phyloP scores from a whole-genome alignment of 2,329 filamentous ascomycete species.

The Nemania sp. region DNA sequence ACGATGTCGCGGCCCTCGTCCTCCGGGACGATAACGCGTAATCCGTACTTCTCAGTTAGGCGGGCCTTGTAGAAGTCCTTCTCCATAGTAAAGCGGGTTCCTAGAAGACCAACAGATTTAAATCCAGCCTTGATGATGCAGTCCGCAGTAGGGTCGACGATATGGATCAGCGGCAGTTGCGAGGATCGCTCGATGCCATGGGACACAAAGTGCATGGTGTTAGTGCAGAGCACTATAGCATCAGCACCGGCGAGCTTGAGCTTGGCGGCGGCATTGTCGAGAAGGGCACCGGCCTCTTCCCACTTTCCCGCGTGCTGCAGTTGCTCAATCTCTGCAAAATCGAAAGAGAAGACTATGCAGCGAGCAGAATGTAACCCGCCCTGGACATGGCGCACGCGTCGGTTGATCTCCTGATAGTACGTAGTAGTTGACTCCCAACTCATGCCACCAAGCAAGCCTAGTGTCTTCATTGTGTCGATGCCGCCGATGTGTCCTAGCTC shows the following conservation, averaged over 20 bases:
- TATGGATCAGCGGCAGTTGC: constrained; percentile 36
- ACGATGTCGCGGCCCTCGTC: constrained; percentile 33
- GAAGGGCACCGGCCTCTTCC: constrained; percentile 38
- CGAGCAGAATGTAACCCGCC: constrained; percentile 40
- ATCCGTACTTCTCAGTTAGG: constrained; percentile 39
- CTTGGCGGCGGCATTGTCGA: constrained; percentile 31
- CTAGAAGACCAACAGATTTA: constrained; percentile 38
- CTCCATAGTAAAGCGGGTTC: constrained; percentile 45
- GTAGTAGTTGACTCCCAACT: constrained; percentile 41
- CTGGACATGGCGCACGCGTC: constrained; percentile 35
- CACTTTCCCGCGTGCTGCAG: constrained; percentile 36
- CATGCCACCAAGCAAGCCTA: constrained; percentile 41
- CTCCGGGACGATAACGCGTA: constrained; percentile 41
- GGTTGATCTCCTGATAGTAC: constrained; percentile 42
- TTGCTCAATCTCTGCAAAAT: constrained; percentile 39
- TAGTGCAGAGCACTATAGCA: constrained; percentile 41
- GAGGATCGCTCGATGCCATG: constrained; percentile 34
- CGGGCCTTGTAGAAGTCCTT: constrained; percentile 43
- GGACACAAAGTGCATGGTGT: constrained; percentile 39
- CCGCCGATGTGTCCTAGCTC: constrained; percentile 9
- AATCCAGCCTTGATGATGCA: constrained; percentile 34
- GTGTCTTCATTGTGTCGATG: constrained; percentile 30
- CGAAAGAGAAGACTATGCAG: constrained; percentile 41
- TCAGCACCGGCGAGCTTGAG: constrained; percentile 40
- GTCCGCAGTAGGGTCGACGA: constrained; percentile 39